A percentile compares a stretch with the other conserved stretches of the same genome.
phyloP scores from a whole-genome alignment of 257 asterid genomes.

The Lycium barbarum region DNA sequence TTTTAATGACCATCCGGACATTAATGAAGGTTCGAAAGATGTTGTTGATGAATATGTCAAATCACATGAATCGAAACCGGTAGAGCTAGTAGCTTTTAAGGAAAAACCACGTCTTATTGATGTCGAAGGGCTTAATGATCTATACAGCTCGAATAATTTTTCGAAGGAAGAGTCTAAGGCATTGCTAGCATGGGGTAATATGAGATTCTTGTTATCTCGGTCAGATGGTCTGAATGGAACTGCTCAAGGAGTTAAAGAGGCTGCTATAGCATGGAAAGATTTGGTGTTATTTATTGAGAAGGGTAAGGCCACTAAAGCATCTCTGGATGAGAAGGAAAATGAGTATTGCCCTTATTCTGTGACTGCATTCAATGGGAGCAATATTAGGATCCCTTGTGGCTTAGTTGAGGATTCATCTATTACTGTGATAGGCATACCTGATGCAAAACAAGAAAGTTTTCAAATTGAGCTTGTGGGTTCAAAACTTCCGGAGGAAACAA shows the following conservation, averaged over 20 bases:
- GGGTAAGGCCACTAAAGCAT: conserved; percentile 39
- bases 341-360: conserved; percentile 65
- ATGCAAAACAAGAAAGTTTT: conserved; percentile 57
- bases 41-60: conserved; percentile 34
- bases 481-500: conserved; percentile 51
- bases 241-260: conserved; percentile 83
- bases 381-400: conserved; percentile 82
- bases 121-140: conserved; percentile 57
- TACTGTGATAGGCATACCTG: conserved; percentile 84
- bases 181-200: conserved; percentile 63
- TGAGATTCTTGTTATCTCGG: conserved; percentile 72
- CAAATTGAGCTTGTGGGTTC: conserved; percentile 75
- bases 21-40: conserved; percentile 37
- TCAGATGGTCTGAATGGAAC: conserved; percentile 91
- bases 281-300: conserved; percentile 45
- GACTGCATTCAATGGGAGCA: conserved; percentile 41
- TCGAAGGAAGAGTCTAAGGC: conserved; percentile 50
- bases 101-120: conserved; percentile 51
- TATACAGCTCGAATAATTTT: conserved; percentile 59
- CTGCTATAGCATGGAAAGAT: conserved; percentile 60
- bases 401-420: conserved; percentile 82
- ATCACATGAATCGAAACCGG: conserved; percentile 33
- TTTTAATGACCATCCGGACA: conserved; percentile 59
- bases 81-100: conserved; percentile 39
- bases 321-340: conserved; percentile 30